These are phyloP conservation scores for Chlamydomonas sphaeroides DNA, from an alignment of 139 green algal species.

Conservation along the genomic window DNA sequence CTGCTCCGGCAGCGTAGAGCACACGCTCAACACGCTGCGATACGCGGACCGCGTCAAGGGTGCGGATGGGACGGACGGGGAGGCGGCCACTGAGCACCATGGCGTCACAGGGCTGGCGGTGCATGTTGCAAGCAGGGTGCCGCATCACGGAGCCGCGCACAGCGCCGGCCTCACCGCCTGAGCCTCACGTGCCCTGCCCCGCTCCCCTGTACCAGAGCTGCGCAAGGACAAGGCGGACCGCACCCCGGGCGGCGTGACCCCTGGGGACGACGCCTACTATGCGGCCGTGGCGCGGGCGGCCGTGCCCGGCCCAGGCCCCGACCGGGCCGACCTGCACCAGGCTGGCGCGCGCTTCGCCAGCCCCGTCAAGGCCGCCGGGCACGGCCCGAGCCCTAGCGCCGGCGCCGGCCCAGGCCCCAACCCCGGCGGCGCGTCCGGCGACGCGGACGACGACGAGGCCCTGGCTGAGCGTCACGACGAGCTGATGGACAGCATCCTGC, in stretches of 20 bases:
- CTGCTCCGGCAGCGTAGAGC: constrained; percentile 86
- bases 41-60: constrained; percentile 98
- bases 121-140: too few species aligned
- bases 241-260: constrained; percentile 68
- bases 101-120: too few species aligned
- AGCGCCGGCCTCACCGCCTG: too few species aligned
- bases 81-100: too few species aligned
- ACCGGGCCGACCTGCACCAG: constrained; percentile 12
- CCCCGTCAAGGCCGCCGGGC: not conserved
- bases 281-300: constrained; percentile 44
- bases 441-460: too few species aligned
- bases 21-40: constrained; percentile 98
- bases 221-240: constrained; percentile 77
- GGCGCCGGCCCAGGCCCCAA: constrained; percentile 1
- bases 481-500: constrained; percentile 84
- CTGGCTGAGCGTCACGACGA: constrained; percentile 44
- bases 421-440: not conserved
- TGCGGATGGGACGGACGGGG: not conserved
- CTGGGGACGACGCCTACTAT: constrained; percentile 60
- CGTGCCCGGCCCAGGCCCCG: not conserved
- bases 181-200: too few species aligned
- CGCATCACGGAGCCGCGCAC: too few species aligned
- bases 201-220: constrained; percentile 61
- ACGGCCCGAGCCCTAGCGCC: too few species aligned
- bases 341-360: constrained; percentile 9